phyloP scores from a whole-genome alignment of 768 basidiomycete genomes.

The Boletus huronensis region DNA sequence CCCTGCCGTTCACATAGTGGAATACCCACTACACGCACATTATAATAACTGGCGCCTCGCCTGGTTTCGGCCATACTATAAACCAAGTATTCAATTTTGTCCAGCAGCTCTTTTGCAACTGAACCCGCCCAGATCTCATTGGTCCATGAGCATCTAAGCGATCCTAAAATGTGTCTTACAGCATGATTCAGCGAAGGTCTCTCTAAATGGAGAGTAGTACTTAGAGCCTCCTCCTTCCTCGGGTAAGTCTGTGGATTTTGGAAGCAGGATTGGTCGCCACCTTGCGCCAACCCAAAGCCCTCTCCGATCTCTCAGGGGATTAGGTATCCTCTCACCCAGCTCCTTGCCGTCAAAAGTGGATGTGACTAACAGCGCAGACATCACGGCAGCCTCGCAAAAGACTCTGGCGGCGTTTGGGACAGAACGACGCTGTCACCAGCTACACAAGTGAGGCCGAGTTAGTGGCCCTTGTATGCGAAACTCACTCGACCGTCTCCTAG shows the following conservation, averaged over 20 bases:
- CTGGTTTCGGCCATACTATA: conserved; percentile 36
- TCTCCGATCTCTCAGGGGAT: conserved; percentile 10
- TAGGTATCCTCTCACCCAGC: neutral
- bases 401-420: neutral
- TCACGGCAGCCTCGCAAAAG: neutral
- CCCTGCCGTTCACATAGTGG: neutral
- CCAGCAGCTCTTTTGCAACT: neutral
- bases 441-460: neutral
- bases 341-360: neutral
- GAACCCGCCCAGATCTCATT: neutral
- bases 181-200: neutral
- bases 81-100: conserved; percentile 28
- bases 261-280: conserved; percentile 39
- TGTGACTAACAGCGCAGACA: neutral
- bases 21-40: neutral
- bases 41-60: conserved; percentile 31
- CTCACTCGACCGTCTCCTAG: no score
- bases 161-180: neutral
- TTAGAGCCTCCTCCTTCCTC: neutral
- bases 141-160: neutral
- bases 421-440: neutral
- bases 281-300: conserved; percentile 32
- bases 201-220: neutral
- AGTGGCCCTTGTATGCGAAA: neutral
- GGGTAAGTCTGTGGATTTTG: conserved; percentile 4